phyloP scores from a whole-genome alignment of 1,284 basidiomycete species.

The Leccinum fuscescens region DNA sequence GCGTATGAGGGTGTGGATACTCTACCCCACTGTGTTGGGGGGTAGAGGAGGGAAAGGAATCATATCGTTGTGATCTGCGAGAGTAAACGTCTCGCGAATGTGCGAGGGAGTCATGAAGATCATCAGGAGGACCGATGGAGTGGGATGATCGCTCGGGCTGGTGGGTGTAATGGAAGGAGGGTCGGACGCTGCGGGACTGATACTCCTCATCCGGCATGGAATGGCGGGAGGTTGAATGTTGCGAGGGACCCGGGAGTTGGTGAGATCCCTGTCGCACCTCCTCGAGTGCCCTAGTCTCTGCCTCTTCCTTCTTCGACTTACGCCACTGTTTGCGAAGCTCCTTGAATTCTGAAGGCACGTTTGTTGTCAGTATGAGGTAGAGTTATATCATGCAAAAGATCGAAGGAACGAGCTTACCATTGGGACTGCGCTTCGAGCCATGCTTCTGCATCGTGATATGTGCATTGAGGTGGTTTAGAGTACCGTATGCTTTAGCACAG shows the following conservation, averaged over 20 bases:
- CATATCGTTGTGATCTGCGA: conserved; percentile 30
- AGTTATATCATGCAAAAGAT: not conserved
- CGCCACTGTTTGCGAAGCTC: conserved; percentile 96
- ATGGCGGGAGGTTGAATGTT: conserved; percentile 23
- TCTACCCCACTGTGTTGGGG: conserved; percentile 15
- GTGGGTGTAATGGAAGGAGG: conserved; percentile 18
- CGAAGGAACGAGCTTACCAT: conserved; percentile 50
- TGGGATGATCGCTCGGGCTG: conserved; percentile 20
- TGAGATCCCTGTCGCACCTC: conserved; percentile 16
- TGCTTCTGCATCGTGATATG: conserved; percentile 94
- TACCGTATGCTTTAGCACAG: conserved; percentile 85
- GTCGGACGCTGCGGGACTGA: conserved; percentile 13
- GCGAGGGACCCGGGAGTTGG: conserved; percentile 18
- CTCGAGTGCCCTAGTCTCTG: conserved; percentile 33
- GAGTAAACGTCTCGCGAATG: conserved; percentile 23
- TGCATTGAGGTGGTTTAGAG: conserved; percentile 89
- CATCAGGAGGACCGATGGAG: conserved; percentile 10
- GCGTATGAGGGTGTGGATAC: conserved; percentile 19
- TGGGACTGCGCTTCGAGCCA: conserved; percentile 78
- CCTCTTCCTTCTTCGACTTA: conserved; percentile 82
- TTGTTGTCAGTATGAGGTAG: conserved; percentile 13
- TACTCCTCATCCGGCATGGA: conserved; percentile 23
- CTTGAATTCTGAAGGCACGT: conserved; percentile 78
- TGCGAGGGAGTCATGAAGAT: conserved; percentile 19
- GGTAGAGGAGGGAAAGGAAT: conserved; percentile 20